Evolutionary conservation across 2,329 filamentous ascomycete species (phyloP), one percentile per base, ranked within the genome.

Genomic region (Penicillium italicum): DNA sequence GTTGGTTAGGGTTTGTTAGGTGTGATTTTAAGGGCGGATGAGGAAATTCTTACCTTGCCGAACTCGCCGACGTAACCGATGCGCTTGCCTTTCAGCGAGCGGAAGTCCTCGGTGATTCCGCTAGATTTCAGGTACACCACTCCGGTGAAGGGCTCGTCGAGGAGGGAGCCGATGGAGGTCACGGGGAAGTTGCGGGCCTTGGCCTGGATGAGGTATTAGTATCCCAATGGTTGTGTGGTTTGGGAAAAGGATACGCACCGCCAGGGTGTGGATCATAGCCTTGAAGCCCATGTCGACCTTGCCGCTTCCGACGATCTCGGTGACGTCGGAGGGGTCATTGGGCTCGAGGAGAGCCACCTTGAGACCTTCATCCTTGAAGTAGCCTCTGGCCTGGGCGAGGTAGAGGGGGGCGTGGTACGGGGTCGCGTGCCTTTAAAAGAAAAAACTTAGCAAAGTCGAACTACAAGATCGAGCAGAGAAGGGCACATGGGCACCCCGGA

Each of bases 21-120:
- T 24, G n/a, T n/a, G n/a, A n/a, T n/a, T n/a, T n/a, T n/a, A n/a
- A n/a, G n/a, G n/a, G n/a, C n/a, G n/a, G n/a, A n/a, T n/a, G n/a
- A n/a, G n/a, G n/a, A n/a, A n/a, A n/a, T n/a, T n/a, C n/a, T n/a
- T 42, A 53, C 51, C 44, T 85, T 91, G 74, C 88, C 88, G 61
- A 91, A 91, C 71, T 91, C 88, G 65, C 88, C 88, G 54, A 91
- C 88, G 63, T 91, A 91, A 69, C 88, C 88, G 69, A 91, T 91
- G 24, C 82, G 83, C 77, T 90, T 90, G 63, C 87, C 88, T 74
- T 86, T 87, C 64, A 91, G 82, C 38, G 86, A 86, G 69, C 80
- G 82, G 76, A 91, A 91, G 77, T 91, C 87, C 44, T 84, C 75
- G 30, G 86, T 90, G 74, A 91, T 90, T 54, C 88, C 88, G 44